Base-by-base conservation (phyloP, 306 rosid genomes). In the Morella rubra region DNA sequence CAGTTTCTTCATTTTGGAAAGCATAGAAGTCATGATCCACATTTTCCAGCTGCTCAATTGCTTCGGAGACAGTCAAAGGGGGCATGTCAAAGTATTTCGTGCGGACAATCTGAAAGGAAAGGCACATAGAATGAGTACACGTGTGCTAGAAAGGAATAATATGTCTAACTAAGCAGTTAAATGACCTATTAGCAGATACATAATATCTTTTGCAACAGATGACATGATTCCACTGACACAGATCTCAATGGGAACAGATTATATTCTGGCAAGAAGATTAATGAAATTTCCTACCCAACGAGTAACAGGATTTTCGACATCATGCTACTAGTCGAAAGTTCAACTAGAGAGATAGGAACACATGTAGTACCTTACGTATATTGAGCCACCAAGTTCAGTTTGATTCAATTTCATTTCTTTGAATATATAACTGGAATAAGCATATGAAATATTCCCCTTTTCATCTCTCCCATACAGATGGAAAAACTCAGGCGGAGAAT, bases 51-150 rank as follows among this genome's bases (percentile, higher is more conserved):
- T 94, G 98, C 73, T 94, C 91, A 65, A 90, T 84, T 73, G 98
- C 97, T 85, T 94, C 97, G 41, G 87, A 68, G 62, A 94, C 92
- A 3, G 98, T 92, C 87, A 94, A 85, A 12, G 98, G 98, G 3
- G 97, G 98, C 93, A 94, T 94, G 83, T 94, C 97, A 42, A 94
- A 90, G 90, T 90, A 89, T 67, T 94, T 92, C 58, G 91, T 94
- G 55, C 97, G 96, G 53, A 92, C 91, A 80, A 94, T 90, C 98
- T 93, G 83, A 22, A 75, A 78, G 60, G 56, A 46, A 77, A 81
- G 56, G 49, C 58, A 19, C 82, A 47, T 47, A 77, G 49, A 73
- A 66, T 69, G 61, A 72, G 83, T 71, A 20, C n/a, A 22, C 47
- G 37, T 56, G 68, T 27, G 47, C 64, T 41, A 54, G n/a, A 11